Evolutionary conservation across 2,329 filamentous ascomycete species (phyloP), one percentile per base, ranked within the genome.

Genomic region (Aspergillus sergii): DNA sequence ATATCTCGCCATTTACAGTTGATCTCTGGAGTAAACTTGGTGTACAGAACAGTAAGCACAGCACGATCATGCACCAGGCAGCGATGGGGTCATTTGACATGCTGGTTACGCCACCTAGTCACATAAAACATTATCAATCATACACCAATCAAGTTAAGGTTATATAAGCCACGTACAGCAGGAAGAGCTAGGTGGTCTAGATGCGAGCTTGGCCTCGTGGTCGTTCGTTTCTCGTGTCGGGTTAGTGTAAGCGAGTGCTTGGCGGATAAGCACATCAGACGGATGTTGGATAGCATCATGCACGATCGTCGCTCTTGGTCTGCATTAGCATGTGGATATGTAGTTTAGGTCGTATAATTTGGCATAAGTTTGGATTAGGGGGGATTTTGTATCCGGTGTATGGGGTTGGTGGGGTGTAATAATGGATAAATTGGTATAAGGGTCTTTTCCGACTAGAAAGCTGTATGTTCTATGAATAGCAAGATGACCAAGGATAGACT

Each of bases 1-100:
- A 70, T 57, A 65, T 64, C 19, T 58, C 62, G 50, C 58, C 62
- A 64, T 64, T 36, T 36, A 50, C 26, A 23, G 28, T 19, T 9
- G n/a, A 21, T 32, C 11, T 14, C 23, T 16, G 28, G 28, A 16
- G 21, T 48, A 9, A 11, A 28, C 23, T 14, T 12, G 7, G 11
- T 43, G 41, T 43, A 21, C 21, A 21, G 12, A 14, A 16, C 5
- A 7, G 14, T 36, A 36, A n/a, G 23, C 23, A 34, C 10, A n/a
- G 23, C 12, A 34, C 10, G 11, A 10, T 5, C 23, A 0, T 48
- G n/a, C 1, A 53, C 19, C 30, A 12, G 30, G 16, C 12, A 7
- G 51, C 30, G 51, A 54, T 54, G 51, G 51, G 14, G 19, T 54
- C 51, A 54, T 54, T 36, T 23, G 28, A 10, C 28, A 30, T 12